Base-by-base conservation (phyloP, 176 grass and related monocot species). In the Oryza officinalis region DNA sequence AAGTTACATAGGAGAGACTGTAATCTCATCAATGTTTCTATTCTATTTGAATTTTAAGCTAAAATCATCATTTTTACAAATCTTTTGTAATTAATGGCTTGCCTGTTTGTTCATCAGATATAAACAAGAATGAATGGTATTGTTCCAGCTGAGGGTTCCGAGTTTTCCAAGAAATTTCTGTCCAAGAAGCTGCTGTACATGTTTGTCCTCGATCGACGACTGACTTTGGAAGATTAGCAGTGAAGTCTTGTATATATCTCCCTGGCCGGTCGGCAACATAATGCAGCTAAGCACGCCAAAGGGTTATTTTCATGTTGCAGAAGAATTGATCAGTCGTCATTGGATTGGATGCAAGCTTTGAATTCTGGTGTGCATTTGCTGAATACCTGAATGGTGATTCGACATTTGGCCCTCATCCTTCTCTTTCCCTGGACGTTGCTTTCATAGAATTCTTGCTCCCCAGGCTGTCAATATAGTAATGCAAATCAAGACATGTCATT, bases 401-500 rank as follows among this genome's bases (percentile, higher is more conserved):
- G 71, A 64, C 78, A 72, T 65, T 66, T 81, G 88, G 72, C 61
- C 12, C 38, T n/a, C 46, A 11, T 63, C 17, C 52, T 57, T 8
- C 2, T 80, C 47, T 71, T 88, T 81, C 49, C 27, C 26, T 4
- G 2, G 30, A 75, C 65, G 41, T 71, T 8, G 47, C 64, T 76
- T 60, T 65, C 49, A n/a, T 40, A 64, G 63, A 40, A 30, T 47
- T 89, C 49, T 76, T 81, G 30, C 49, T 76, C 52, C 63, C 65
- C 64, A 81, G 64, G 77, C 41, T 89, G 77, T 52, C 71, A 80
- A 80, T 69, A 81, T 46, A 72, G 10, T 81, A 54, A 64, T 72
- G 30, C 28, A 69, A 50, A 67, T 71, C 27, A 18, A 61, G 77
- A 76, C 30, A 85, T 85, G 71, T 69, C 45, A 14, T 63, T 41